Base-by-base conservation (phyloP, 257 asterid species). In the Solanum peruvianum region DNA sequence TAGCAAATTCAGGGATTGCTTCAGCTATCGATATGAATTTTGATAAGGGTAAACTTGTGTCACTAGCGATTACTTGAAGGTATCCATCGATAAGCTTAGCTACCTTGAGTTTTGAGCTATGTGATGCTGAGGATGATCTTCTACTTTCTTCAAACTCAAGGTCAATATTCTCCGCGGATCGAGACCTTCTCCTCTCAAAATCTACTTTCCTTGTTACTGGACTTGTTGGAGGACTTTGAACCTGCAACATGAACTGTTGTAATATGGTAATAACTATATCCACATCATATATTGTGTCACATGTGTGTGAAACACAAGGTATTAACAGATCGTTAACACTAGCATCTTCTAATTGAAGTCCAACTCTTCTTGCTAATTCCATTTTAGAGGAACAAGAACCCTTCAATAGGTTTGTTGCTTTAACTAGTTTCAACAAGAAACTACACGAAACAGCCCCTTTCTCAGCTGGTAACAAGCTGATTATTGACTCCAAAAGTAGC, bases 51-150 rank as follows among this genome's bases (percentile, higher is more conserved):
- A 96, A 86, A 58, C 93, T 92, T 35, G 86, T 83, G 80, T 95
- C 98, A 15, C 87, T 64, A 3, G 99, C 96, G 85, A 94, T 92
- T 91, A 90, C 93, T 58, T 93, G 96, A 21, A 96, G 91, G 87
- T 94, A 96, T 4, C 92, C 91, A 88, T 96, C 99, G 62, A 94
- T 93, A 49, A 96, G 93, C 92, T 94, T 96, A 15, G 95, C 98
- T 44, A 96, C 99, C 87, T 94, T 95, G 86, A 94, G 93, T 52
- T 94, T 95, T 2, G 98, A 91, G 82, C 98, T 88, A 87, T 95
- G 98, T 29, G 98, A 93, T 0, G 96, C 96, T 1, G 99, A 96
- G 21, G 98, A 96, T 10, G 98, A 96, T 78, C 98, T 91, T 89
- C 98, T 90, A 23, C 97, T 92, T 88, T 94, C 98, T 82, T 90